Evolutionary conservation across 2,329 filamentous ascomycete species (phyloP), one percentile per base, ranked within the genome.

Genomic region (Botrytis sinoallii): DNA sequence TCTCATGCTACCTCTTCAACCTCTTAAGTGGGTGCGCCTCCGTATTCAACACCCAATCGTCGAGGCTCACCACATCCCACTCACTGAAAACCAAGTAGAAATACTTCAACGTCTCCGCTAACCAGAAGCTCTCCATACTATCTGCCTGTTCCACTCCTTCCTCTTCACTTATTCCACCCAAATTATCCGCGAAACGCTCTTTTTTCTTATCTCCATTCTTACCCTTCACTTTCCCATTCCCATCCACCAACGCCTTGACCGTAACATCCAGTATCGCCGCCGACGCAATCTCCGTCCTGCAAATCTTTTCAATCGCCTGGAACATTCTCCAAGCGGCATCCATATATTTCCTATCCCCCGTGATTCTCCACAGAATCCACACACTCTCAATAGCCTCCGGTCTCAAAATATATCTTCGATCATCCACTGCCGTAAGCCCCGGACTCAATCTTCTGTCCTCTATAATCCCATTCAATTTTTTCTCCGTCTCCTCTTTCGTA

Each of bases 301-400:
- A 84, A 60, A 82, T 81, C 35, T 81, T 83, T 38, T 84, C 81
- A 65, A 86, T 85, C 69, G 81, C 82, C 72, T 82, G 80, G 75
- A 86, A 86, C 85, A 86, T 86, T 35, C 82, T 81, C 85, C 85
- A 86, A 1, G 84, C 85, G 1, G 80, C 81, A 42, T 86, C 83
- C 42, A 82, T 81, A 74, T 83, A 81, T n/a, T 80, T 77, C 5
- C 74, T 71, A 42, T 81, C 75, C 1, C 75, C 79, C 1, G 79
- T 80, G 4, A 81, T 78, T 6, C 80, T 77, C 66, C 79, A 78
- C 84, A 92, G 86, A 79, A 91, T 88, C 82, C 90, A 92, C 32
- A 92, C 88, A 9, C 88, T 90, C 81, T 92, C 90, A 66, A 92
- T 91, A 5, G 89, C 90, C 81, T 92, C 90, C 18, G 90, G 90